Percentiles rank a stretch among this genome's conserved stretches.
Evolutionary conservation across 1,284 basidiomycete genomes (phyloP).

Genomic region (Neotropicomus parvogracilis): DNA sequence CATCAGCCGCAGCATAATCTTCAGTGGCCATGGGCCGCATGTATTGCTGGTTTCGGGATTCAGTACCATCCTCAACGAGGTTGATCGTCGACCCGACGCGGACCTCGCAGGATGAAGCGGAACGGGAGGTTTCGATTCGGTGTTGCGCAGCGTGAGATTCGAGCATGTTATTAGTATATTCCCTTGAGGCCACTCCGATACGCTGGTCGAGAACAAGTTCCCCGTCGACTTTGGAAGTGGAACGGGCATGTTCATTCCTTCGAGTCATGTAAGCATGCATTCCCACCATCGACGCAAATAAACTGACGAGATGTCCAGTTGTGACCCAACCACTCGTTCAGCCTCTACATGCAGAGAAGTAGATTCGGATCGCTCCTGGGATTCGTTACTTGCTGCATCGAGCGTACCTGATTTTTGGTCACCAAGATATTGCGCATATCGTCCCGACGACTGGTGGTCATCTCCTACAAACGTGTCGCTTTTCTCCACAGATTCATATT

Average conservation of each 20-base stretch:
- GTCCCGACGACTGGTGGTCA: neutral
- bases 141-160: neutral
- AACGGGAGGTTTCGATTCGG: neutral
- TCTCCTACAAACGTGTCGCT: neutral
- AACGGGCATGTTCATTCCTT: neutral
- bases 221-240: neutral
- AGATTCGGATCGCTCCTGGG: neutral
- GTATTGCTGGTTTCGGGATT: neutral
- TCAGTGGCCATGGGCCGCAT: neutral
- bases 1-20: neutral
- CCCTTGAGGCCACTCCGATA: neutral
- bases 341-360: neutral
- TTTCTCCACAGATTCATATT: neutral
- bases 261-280: constrained; percentile 1
- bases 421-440: neutral
- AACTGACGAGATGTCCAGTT: constrained; percentile 1
- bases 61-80: neutral
- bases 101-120: neutral
- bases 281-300: neutral
- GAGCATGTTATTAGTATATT: neutral
- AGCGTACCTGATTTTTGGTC: neutral
- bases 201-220: neutral
- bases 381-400: neutral
- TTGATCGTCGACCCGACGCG: neutral
- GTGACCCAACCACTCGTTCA: neutral